phyloP scores from a whole-genome alignment of 2,329 filamentous ascomycete species.

The Colletotrichum sp. region DNA sequence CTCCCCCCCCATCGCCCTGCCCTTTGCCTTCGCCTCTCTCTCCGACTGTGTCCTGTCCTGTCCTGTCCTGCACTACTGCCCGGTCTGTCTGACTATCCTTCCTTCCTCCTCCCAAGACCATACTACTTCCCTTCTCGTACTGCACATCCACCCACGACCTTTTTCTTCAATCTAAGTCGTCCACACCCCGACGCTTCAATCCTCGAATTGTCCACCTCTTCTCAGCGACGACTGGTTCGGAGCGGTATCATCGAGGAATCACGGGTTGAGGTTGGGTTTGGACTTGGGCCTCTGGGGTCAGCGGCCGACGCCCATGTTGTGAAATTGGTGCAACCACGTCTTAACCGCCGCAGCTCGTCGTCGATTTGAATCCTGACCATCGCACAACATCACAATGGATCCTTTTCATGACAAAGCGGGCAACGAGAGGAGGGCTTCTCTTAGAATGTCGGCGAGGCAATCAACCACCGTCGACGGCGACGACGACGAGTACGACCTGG shows the following conservation, averaged over 20 bases:
- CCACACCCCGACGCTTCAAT: neutral
- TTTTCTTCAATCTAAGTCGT: neutral
- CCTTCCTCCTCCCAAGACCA: neutral
- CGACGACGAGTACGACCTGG: constrained; percentile 55
- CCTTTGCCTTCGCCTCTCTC: neutral
- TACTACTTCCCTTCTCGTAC: neutral
- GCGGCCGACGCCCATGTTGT: constrained; percentile 16
- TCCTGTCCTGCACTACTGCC: neutral
- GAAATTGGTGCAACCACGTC: neutral
- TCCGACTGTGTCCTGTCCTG: neutral
- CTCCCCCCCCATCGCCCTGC: neutral
- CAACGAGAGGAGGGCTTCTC: constrained; percentile 47
- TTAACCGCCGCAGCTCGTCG: neutral
- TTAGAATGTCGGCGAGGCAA: constrained; percentile 44
- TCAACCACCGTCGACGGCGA: constrained; percentile 34
- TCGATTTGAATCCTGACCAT: constrained; percentile 1
- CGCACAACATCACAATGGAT: constrained; percentile 40
- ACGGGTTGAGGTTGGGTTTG: neutral
- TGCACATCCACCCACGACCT: neutral
- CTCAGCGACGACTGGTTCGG: constrained; percentile 4
- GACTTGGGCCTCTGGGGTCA: constrained; percentile 16
- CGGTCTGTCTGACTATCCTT: neutral
- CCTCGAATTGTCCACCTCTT: neutral
- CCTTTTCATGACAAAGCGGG: constrained; percentile 40
- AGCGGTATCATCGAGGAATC: neutral